Percentiles rank a stretch among this genome's conserved stretches.
These are phyloP conservation scores for Psidium guajava DNA, from an alignment of 345 rosid species.

Conservation along the genomic window DNA sequence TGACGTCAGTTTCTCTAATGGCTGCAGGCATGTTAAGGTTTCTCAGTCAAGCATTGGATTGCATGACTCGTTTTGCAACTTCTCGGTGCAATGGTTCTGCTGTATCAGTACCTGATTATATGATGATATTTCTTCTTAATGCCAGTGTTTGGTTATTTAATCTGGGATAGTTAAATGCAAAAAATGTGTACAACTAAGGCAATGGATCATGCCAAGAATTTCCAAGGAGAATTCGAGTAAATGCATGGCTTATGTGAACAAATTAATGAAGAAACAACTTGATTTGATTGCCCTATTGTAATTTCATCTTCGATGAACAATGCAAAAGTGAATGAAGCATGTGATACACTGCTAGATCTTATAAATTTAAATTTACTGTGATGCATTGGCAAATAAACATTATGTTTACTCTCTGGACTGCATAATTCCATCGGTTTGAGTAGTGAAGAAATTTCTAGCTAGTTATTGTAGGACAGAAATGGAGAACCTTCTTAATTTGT, in stretches of 20 bases:
- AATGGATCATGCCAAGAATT: too few relatives aligned
- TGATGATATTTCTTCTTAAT: too few relatives aligned
- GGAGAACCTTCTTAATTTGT: not conserved
- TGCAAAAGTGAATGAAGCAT: not conserved
- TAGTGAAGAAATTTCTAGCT: not conserved
- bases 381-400: not conserved
- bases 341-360: not conserved
- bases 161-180: too few relatives aligned
- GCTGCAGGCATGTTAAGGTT: conserved; percentile 31
- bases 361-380: not conserved
- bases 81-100: too few relatives aligned
- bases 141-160: too few relatives aligned
- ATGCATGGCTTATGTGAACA: not conserved
- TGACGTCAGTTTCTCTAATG: conserved; percentile 43
- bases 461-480: not conserved
- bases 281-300: not conserved
- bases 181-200: too few relatives aligned
- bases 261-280: not conserved
- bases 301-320: not conserved
- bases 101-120: too few relatives aligned
- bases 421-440: not conserved
- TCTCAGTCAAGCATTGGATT: not conserved
- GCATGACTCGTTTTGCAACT: too few relatives aligned
- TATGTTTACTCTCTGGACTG: not conserved
- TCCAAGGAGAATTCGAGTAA: not conserved